phyloP scores from a whole-genome alignment of 192 early-diverging fungal species.

The Podila minutissima region DNA sequence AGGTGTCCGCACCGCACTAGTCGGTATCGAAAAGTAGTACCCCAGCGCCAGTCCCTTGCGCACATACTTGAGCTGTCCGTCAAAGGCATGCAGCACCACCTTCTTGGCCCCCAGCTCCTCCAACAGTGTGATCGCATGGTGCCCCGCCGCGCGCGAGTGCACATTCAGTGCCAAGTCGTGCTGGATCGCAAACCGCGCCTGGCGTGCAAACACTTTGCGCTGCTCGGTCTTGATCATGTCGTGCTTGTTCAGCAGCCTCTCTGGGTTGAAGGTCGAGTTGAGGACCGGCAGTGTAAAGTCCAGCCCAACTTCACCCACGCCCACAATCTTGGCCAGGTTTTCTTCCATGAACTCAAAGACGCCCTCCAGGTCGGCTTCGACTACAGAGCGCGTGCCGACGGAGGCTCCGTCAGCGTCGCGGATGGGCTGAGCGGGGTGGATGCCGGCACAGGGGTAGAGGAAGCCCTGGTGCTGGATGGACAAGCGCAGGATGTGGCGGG shows the following conservation, averaged over 20 bases:
- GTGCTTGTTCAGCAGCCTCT: constrained; percentile 19
- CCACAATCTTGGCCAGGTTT: constrained; percentile 41
- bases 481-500: constrained; percentile 51
- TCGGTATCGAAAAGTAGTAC: constrained; percentile 67
- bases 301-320: constrained; percentile 60
- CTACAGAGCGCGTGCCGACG: constrained; percentile 36
- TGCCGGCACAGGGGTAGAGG: constrained; percentile 57
- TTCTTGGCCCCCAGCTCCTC: constrained; percentile 56
- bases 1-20: constrained; percentile 56
- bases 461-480: constrained; percentile 43
- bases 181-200: constrained; percentile 56
- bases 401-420: constrained; percentile 42
- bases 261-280: constrained; percentile 32
- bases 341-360: constrained; percentile 56
- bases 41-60: constrained; percentile 52
- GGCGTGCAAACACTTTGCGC: constrained; percentile 57
- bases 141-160: constrained; percentile 66
- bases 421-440: constrained; percentile 63
- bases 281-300: constrained; percentile 61
- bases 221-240: constrained; percentile 61
- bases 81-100: constrained; percentile 66
- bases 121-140: constrained; percentile 62
- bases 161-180: constrained; percentile 61
- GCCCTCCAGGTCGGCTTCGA: constrained; percentile 50
- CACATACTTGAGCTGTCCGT: constrained; percentile 61